These are phyloP conservation scores for Pseudogymnoascus sp. DNA, from an alignment of 2,329 filamentous ascomycete species.

Conservation along the genomic window DNA sequence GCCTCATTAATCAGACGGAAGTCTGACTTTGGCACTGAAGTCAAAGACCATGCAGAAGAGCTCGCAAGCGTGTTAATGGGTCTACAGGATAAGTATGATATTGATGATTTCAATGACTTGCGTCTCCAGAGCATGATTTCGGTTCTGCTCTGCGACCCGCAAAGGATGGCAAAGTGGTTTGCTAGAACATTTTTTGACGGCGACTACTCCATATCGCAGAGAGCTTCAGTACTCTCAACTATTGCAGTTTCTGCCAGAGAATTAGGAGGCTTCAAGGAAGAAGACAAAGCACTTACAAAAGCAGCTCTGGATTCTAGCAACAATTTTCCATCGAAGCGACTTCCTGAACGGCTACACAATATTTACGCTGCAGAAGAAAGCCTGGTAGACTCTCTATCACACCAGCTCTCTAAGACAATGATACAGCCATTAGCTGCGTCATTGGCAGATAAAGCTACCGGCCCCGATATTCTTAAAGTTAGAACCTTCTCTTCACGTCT, in stretches of 20 bases:
- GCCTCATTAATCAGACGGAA: conserved; percentile 80
- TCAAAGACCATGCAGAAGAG: conserved; percentile 75
- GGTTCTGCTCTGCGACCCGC: conserved; percentile 66
- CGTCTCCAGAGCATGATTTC: conserved; percentile 76
- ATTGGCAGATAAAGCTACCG: conserved; percentile 70
- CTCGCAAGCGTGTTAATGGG: conserved; percentile 69
- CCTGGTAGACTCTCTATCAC: conserved; percentile 57
- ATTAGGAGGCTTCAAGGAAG: conserved; percentile 63
- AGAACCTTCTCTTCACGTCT: conserved; percentile 79
- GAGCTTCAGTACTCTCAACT: conserved; percentile 71
- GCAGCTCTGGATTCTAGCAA: conserved; percentile 35
- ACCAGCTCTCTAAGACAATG: conserved; percentile 60
- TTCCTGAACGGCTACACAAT: conserved; percentile 66
- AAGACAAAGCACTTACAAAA: conserved; percentile 27
- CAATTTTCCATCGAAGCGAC: conserved; percentile 70
- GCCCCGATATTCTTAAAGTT: conserved; percentile 79
- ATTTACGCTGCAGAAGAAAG: conserved; percentile 47
- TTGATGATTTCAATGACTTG: conserved; percentile 67
- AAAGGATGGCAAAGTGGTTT: conserved; percentile 75
- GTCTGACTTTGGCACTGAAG: conserved; percentile 77
- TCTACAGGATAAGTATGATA: conserved; percentile 76
- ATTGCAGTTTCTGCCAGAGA: conserved; percentile 78
- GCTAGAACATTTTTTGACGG: conserved; percentile 80
- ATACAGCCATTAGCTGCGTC: conserved; percentile 73
- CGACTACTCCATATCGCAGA: conserved; percentile 81